Evolutionary conservation across 2,329 filamentous ascomycete species (phyloP).

Genomic region (Claviceps sp.): DNA sequence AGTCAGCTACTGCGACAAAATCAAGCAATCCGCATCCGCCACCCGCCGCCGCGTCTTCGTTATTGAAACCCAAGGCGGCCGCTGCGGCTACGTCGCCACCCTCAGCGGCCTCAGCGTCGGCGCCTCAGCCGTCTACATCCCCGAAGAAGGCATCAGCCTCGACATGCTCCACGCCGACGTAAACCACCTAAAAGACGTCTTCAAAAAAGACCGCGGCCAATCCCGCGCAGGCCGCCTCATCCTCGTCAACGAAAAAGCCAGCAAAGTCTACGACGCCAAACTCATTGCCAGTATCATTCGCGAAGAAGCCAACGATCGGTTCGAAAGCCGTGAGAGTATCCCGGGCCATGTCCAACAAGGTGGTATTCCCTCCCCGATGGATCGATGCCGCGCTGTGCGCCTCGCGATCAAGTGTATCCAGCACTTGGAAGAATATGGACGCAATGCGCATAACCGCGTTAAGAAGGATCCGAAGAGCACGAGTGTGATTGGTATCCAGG

Average conservation of each 20-base stretch:
- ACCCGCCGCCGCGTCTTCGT: conserved; percentile 91
- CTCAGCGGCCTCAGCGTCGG: conserved; percentile 85
- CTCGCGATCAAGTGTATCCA: conserved; percentile 91
- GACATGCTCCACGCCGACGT: conserved; percentile 90
- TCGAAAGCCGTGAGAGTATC: conserved; percentile 83
- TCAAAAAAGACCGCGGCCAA: conserved; percentile 73
- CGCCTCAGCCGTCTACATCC: conserved; percentile 86
- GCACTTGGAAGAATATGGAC: conserved; percentile 69
- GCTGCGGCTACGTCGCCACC: conserved; percentile 86
- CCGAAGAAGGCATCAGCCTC: conserved; percentile 87
- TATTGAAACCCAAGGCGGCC: conserved; percentile 92
- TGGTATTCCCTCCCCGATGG: conserved; percentile 87
- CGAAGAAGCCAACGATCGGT: conserved; percentile 80
- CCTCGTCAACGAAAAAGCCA: conserved; percentile 91
- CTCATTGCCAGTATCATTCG: conserved; percentile 92
- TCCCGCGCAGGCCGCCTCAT: conserved; percentile 86
- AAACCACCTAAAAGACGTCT: conserved; percentile 73
- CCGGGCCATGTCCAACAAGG: conserved; percentile 93
- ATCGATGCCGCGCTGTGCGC: conserved; percentile 80
- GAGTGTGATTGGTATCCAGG: conserved; percentile 82
- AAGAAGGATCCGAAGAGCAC: conserved; percentile 60
- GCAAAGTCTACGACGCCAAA: conserved; percentile 79
- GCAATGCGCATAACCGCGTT: conserved; percentile 52
- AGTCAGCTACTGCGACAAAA: conserved; percentile 90
- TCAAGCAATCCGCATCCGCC: conserved; percentile 91